A percentile compares a stretch with the other conserved stretches of the same genome.
These are phyloP conservation scores for Xanthoconium stramineum DNA, from an alignment of 768 basidiomycete species.

Conservation along the genomic window DNA sequence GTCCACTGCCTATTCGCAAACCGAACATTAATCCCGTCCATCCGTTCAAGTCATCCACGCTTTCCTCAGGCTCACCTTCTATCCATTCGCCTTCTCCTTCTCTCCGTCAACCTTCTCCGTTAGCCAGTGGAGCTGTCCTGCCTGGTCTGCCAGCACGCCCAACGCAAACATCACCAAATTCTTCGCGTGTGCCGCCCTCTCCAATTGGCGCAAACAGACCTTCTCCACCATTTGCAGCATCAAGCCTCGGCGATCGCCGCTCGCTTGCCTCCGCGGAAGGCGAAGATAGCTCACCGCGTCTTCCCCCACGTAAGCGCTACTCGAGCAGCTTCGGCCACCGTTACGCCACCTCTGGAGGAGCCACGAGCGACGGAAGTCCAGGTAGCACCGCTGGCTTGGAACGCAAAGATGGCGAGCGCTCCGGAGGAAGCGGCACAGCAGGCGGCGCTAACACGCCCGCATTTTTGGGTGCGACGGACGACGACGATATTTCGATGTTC, in stretches of 20 bases:
- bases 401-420: slow-evolving; percentile 22
- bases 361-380: slow-evolving; percentile 37
- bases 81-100: slow-evolving; percentile 48
- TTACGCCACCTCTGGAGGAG: slow-evolving; percentile 44
- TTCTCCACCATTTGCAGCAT: slow-evolving; percentile 41
- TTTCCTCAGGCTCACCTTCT: slow-evolving; percentile 49
- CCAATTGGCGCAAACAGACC: slow-evolving; percentile 36
- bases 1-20: slow-evolving; percentile 44
- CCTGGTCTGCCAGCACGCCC: slow-evolving; percentile 37
- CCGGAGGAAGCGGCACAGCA: slow-evolving; percentile 21
- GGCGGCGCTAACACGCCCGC: slow-evolving; percentile 30
- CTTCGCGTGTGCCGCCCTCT: slow-evolving; percentile 41
- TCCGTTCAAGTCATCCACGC: slow-evolving; percentile 50
- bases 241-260: slow-evolving; percentile 41
- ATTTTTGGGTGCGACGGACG: slow-evolving; percentile 54
- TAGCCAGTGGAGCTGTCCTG: slow-evolving; percentile 29
- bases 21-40: slow-evolving; percentile 40
- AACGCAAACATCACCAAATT: slow-evolving; percentile 37
- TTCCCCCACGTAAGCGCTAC: slow-evolving; percentile 55
- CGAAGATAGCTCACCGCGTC: slow-evolving; percentile 29
- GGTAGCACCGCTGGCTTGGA: slow-evolving; percentile 14
- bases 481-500: slow-evolving; percentile 76
- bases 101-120: slow-evolving; percentile 44
- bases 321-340: slow-evolving; percentile 78
- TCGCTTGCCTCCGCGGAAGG: slow-evolving; percentile 37